phyloP scores from a whole-genome alignment of 2,329 filamentous ascomycete species.

The Didymosphaeria variabile region DNA sequence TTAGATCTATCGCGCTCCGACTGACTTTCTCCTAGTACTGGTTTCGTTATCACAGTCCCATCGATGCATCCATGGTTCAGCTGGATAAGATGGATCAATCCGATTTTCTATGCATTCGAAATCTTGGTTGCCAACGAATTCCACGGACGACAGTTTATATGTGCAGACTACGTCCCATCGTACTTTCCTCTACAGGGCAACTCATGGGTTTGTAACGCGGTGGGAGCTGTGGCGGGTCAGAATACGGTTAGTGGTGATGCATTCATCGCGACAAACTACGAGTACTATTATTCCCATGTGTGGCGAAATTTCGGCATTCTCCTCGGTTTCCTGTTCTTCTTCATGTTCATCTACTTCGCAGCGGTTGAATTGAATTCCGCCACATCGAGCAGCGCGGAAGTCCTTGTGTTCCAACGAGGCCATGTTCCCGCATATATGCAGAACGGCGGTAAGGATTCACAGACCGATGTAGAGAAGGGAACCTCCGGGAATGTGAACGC shows the following conservation, averaged over 20 bases:
- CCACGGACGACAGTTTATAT: constrained; percentile 42
- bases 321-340: constrained; percentile 69
- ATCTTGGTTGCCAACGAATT: constrained; percentile 79
- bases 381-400: constrained; percentile 70
- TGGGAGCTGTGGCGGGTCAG: constrained; percentile 52
- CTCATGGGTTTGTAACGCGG: constrained; percentile 49
- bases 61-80: constrained; percentile 61
- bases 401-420: constrained; percentile 69
- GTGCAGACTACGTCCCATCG: constrained; percentile 50
- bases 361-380: constrained; percentile 72
- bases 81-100: constrained; percentile 71
- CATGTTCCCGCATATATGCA: constrained; percentile 54
- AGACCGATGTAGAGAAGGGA: constrained; percentile 47
- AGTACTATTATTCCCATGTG: constrained; percentile 53
- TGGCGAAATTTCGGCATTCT: constrained; percentile 75
- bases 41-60: constrained; percentile 72
- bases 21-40: constrained; percentile 55
- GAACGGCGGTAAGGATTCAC: constrained; percentile 34
- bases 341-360: constrained; percentile 70
- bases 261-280: constrained; percentile 42
- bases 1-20: neutral
- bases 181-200: constrained; percentile 39
- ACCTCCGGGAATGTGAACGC: constrained; percentile 35
- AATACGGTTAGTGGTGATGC: constrained; percentile 51
- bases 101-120: constrained; percentile 82